Conservation (phyloP, 2,329 filamentous ascomycete genomes). For the Epichloe gansuensis region DNA sequence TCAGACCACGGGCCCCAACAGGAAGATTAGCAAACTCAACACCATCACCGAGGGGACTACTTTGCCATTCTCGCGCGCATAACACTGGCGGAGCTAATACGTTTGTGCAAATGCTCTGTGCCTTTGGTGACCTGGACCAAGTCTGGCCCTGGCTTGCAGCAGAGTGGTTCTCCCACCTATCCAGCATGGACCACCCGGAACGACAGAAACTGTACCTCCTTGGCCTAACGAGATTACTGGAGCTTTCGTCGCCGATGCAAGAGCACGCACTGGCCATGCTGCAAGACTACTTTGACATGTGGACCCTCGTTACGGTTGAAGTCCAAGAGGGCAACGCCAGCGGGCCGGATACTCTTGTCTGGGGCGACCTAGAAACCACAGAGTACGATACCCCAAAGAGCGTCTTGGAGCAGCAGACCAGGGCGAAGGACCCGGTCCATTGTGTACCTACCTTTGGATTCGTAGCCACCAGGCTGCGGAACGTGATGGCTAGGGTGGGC, state of each 20-base stretch:
- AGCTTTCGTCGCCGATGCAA: conserved; percentile 45
- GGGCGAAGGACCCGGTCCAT: conserved; percentile 53
- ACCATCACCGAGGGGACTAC: conserved; percentile 71
- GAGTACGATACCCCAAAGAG: conserved; percentile 48
- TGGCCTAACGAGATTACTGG: conserved; percentile 58
- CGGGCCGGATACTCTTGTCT: conserved; percentile 40
- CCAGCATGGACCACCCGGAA: conserved; percentile 52
- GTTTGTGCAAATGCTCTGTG: conserved; percentile 47
- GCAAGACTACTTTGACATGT: conserved; percentile 64
- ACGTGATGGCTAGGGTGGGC: conserved; percentile 46
- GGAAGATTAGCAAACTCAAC: conserved; percentile 55
- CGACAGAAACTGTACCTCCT: conserved; percentile 62
- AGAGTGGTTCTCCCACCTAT: conserved; percentile 59
- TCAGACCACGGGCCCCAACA: conserved; percentile 71
- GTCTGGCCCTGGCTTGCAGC: conserved; percentile 47
- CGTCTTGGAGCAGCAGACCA: conserved; percentile 39
- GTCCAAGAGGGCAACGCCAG: conserved; percentile 48
- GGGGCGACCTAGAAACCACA: conserved; percentile 26
- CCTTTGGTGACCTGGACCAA: conserved; percentile 33
- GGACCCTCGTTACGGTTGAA: conserved; percentile 58
- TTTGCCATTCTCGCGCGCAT: conserved; percentile 73
- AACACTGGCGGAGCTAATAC: conserved; percentile 54
- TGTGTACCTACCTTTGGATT: conserved; percentile 52
- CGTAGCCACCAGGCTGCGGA: conserved; percentile 48
- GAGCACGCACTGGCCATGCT: conserved; percentile 47